These are phyloP conservation scores for Rhipidocladum racemiflorum DNA, from an alignment of 176 grass and related monocot species.

Conservation along the genomic window DNA sequence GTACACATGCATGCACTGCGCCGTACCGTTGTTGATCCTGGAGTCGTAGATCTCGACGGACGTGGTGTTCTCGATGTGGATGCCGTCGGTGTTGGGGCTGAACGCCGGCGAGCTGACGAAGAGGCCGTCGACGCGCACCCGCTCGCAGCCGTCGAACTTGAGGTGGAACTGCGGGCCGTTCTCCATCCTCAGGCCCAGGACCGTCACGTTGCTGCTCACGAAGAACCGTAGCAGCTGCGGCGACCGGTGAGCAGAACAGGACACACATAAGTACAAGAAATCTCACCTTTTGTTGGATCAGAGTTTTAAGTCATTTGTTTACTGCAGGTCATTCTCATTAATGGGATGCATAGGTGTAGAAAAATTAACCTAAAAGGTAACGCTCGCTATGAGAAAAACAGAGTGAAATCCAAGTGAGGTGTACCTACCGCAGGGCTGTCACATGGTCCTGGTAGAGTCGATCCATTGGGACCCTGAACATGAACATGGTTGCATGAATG, in stretches of 20 bases:
- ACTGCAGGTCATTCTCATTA: no score
- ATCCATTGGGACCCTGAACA: conserved; percentile 72
- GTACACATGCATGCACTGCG: no score
- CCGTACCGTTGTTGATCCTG: conserved; percentile 55
- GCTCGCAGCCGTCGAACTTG: conserved; percentile 64
- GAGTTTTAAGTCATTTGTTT: not conserved
- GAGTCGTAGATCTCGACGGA: conserved; percentile 57
- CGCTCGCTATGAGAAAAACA: not conserved
- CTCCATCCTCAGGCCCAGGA: conserved; percentile 51
- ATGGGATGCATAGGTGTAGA: not conserved
- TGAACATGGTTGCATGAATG: not conserved
- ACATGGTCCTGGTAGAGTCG: conserved; percentile 68
- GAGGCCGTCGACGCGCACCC: conserved; percentile 55
- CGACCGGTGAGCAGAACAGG: not conserved
- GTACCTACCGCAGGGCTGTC: conserved; percentile 68
- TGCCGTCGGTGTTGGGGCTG: conserved; percentile 86
- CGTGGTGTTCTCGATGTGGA: conserved; percentile 81
- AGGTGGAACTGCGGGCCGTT: conserved; percentile 88
- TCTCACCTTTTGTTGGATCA: not conserved
- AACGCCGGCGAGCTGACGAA: conserved; percentile 51
- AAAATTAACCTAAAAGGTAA: not conserved
- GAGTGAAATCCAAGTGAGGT: not conserved
- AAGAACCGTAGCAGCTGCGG: conserved; percentile 59
- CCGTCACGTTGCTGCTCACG: conserved; percentile 53
- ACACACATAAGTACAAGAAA: not conserved